phyloP scores from a whole-genome alignment of 164 flowering plant species.

The Tinospora cordifolia region DNA sequence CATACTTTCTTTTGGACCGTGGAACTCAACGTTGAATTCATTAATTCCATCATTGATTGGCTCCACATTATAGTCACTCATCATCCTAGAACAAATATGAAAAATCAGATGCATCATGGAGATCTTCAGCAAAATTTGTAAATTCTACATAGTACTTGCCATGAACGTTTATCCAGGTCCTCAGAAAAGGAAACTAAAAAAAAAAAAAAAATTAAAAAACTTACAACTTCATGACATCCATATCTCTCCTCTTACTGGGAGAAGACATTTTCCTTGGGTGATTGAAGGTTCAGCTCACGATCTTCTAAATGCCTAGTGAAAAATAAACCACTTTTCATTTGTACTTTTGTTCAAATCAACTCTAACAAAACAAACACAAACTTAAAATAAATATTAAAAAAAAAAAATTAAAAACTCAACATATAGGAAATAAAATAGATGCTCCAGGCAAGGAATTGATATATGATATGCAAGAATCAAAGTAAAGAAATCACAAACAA shows the following conservation, averaged over 20 bases:
- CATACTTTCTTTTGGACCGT: slow-evolving; percentile 96
- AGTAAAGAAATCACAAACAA: not conserved
- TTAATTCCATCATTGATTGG: slow-evolving; percentile 76
- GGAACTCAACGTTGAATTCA: slow-evolving; percentile 84
- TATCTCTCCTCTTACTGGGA: slow-evolving; percentile 48
- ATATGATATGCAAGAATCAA: not conserved
- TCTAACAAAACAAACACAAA: slow-evolving; percentile 1
- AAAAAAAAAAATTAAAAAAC: slow-evolving; percentile 15
- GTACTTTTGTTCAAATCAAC: not conserved
- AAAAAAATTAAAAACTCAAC: not conserved
- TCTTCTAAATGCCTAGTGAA: slow-evolving; percentile 11
- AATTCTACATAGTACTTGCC: not conserved
- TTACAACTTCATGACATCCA: slow-evolving; percentile 55
- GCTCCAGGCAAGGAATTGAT: not conserved
- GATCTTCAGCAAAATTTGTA: not conserved
- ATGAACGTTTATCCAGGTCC: not conserved
- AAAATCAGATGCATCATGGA: not conserved
- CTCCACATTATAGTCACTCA: slow-evolving; percentile 90
- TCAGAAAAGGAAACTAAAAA: not conserved
- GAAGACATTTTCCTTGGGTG: slow-evolving; percentile 34
- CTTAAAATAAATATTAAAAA: too few species aligned
- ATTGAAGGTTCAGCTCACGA: slow-evolving; percentile 2
- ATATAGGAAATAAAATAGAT: not conserved
- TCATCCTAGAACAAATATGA: slow-evolving; percentile 51
- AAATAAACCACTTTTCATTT: slow-evolving; percentile 1